Percentiles rank a stretch among this genome's conserved stretches.
These are phyloP conservation scores for Herpetomonas samuelpessoai DNA, from an alignment of 208 protist species.

Conservation along the genomic window DNA sequence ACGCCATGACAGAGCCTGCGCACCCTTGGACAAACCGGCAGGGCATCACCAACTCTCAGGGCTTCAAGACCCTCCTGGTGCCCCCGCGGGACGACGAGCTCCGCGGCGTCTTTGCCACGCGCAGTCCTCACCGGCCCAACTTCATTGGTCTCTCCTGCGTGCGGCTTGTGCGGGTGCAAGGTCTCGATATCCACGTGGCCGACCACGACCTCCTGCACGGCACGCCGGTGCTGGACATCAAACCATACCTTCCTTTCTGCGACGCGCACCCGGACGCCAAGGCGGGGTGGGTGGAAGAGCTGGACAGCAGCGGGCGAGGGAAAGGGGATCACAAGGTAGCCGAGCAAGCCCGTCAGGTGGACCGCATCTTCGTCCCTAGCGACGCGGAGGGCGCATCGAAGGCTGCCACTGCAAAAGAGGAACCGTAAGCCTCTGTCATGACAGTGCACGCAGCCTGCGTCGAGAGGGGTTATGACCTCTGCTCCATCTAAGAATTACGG, in stretches of 20 bases:
- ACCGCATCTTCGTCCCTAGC: conserved; percentile 42
- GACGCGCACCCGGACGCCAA: conserved; percentile 77
- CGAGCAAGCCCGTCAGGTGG: conserved; percentile 46
- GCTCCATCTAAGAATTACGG: no score
- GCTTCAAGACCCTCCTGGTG: conserved; percentile 85
- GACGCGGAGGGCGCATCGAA: background rate
- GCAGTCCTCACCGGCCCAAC: conserved; percentile 91
- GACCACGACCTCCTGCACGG: conserved; percentile 95
- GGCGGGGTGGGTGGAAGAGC: conserved; percentile 78
- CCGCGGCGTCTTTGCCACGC: conserved; percentile 90
- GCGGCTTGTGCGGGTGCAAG: conserved; percentile 74
- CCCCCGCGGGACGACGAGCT: conserved; percentile 77
- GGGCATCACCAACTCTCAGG: conserved; percentile 46
- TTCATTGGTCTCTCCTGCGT: conserved; percentile 90
- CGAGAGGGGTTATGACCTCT: no score
- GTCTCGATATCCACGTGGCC: conserved; percentile 80
- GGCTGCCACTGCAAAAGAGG: no score
- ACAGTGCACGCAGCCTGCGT: no score
- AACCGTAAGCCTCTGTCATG: no score
- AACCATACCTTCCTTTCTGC: conserved; percentile 93
- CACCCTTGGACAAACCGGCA: conserved; percentile 20
- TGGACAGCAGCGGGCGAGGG: conserved; percentile 61
- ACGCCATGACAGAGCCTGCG: background rate
- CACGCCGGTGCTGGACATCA: conserved; percentile 96
- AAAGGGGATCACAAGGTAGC: conserved; percentile 78